Base-by-base conservation (phyloP, 306 rosid genomes). In the Rosa multiflora region DNA sequence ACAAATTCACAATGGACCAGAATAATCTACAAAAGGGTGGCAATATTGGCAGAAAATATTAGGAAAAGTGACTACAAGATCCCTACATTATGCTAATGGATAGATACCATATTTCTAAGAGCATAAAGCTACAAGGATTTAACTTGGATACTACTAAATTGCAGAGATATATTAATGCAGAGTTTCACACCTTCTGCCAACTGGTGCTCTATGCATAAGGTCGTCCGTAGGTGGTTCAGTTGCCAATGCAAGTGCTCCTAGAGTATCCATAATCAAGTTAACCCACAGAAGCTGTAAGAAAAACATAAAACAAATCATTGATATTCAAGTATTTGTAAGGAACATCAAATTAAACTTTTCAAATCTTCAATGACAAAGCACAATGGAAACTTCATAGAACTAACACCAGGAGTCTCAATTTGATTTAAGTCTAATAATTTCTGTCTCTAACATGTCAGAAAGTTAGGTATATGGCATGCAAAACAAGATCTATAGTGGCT, bases 221-320 rank as follows among this genome's bases (percentile, higher is more conserved):
- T 84, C 81, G 80, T 95, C 97, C 5, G 99, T 95, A 67, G 99
- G 99, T 21, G 98, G 98, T 85, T 95, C 99, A 37, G 99, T 95
- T 55, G 99, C 99, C 88, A 95, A 84, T 76, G 99, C 98, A 79
- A 95, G 96, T 69, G 99, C 98, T 59, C 99, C 99, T 42, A 95
- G 97, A 73, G 99, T 92, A 82, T 95, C 98, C 99, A 95, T 95
- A 86, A 95, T 95, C 83, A 95, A 87, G 90, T 95, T 95, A 78
- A 95, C 98, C 99, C 98, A 95, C 79, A 95, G 86, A 85, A 95
- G 98, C 99, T 95, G 89, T 46, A 55, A 83, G 67, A 76, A 86
- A 69, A 67, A 87, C 72, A 74, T 29, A 68, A 53, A 61, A 77
- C 43, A 83, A 63, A 70, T 39, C 70, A 82, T 58, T 71, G n/a